phyloP scores from a whole-genome alignment of 352 stramenopile genomes.

The Elongisporangium prolatum region DNA sequence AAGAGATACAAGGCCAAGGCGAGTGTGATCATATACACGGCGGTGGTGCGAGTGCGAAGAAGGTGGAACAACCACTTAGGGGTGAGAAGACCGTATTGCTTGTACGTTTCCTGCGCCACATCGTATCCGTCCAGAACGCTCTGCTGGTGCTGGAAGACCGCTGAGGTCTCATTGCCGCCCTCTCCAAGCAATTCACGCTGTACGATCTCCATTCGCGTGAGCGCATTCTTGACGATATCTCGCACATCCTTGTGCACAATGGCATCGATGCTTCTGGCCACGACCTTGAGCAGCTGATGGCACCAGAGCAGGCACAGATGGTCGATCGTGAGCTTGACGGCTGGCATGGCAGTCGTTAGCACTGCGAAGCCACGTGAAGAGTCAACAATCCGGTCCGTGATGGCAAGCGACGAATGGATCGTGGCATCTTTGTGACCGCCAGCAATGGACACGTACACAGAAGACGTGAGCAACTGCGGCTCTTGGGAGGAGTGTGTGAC shows the following conservation, averaged over 20 bases:
- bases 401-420: slow-evolving; percentile 49
- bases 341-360: slow-evolving; percentile 56
- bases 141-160: slow-evolving; percentile 34
- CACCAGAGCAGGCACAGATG: slow-evolving; percentile 86
- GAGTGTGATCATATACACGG: slow-evolving; percentile 60
- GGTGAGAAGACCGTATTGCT: slow-evolving; percentile 33
- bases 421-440: slow-evolving; percentile 80
- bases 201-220: slow-evolving; percentile 34
- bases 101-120: slow-evolving; percentile 26
- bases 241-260: slow-evolving; percentile 44
- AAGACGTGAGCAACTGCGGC: slow-evolving; percentile 10
- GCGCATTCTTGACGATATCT: slow-evolving; percentile 34
- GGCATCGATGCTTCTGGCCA: slow-evolving; percentile 61
- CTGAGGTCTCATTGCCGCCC: slow-evolving; percentile 11
- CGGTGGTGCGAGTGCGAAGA: slow-evolving; percentile 38
- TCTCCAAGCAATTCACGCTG: slow-evolving; percentile 35
- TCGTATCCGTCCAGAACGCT: slow-evolving; percentile 53
- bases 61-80: slow-evolving; percentile 45
- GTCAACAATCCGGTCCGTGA: slow-evolving; percentile 26
- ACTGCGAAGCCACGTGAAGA: slow-evolving; percentile 29
- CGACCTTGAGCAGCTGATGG: slow-evolving; percentile 63
- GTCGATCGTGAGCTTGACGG: slow-evolving; percentile 63
- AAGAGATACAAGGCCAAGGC: slow-evolving; percentile 62
- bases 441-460: slow-evolving; percentile 67
- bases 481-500: slow-evolving; percentile 18